Evolutionary conservation across 495 filamentous ascomycete species (phyloP), one percentile per base, ranked within the genome.

Genomic region (Amniculicola lignicola): DNA sequence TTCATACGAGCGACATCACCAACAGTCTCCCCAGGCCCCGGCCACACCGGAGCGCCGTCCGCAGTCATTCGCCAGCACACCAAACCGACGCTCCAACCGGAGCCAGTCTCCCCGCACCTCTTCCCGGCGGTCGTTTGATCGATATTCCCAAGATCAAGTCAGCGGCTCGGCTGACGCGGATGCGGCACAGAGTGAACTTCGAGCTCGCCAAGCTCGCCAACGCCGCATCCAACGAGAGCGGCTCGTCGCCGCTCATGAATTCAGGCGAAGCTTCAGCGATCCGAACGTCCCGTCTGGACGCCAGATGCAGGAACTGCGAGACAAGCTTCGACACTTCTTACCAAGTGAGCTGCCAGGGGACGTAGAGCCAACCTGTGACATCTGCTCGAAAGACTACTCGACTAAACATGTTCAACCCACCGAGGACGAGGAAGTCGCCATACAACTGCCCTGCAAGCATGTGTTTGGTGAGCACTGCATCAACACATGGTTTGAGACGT

Each of bases 401-500:
- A 21, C 29, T 7, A 50, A 45, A 18, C 16, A 53, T 25, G 44
- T 51, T 11, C n/a, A 47, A 9, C 51, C 61, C 9, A 56, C 21
- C 21, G 61, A 64, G 33, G 56, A 64, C n/a, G 51, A 55, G 14
- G 61, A 64, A 38, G 51, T 64, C 16, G 61, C 61, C 0, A 57
- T 64, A 9, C 44, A 60, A 40, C 61, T 64, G 14, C 56, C 61
- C 1, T 64, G 61, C 36, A 60, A 64, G 47, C 61, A 64, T 27
- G 29, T 64, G 10, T 64, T 64, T 49, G 61, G 61, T 0, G 61
- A 64, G 19, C 46, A 60, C 12, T 64, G 61, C 38, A 47, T 64
- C 51, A 59, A 64, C 28, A 60, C 44, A 14, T 64, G 61, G 61
- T 55, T 59, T 36, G 47, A 64, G 9, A 64, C 61, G 7, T 64